Base-by-base conservation (phyloP, 2,329 filamentous ascomycete species). In the Calonectria naviculata region DNA sequence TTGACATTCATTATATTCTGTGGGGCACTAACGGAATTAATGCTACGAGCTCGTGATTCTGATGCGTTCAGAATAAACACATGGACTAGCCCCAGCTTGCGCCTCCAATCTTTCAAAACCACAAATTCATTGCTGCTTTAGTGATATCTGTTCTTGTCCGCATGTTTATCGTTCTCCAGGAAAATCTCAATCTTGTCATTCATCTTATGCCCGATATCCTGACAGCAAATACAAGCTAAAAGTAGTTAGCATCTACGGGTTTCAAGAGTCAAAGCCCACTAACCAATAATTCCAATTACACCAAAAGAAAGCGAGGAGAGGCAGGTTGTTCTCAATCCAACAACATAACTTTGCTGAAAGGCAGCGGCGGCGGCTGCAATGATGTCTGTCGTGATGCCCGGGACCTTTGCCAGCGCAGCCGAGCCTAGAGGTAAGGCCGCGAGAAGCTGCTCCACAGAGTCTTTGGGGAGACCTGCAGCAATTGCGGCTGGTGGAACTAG, bases 151-250 rank as follows among this genome's bases (percentile, higher is more conserved):
- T 80, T 81, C 74, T 77, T 78, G 34, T 80, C 78, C 4, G 79
- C 79, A 47, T 81, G 75, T 52, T 79, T 76, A 44, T 81, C 79
- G 61, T 81, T 81, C 74, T 81, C 81, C 41, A 83, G 71, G 74
- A 78, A 83, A 29, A 82, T 76, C 68, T 83, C 80, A 71, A 82
- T 83, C 79, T 81, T 81, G 74, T 81, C 76, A 72, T 80, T 81
- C 81, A 83, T 83, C 78, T 82, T 82, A 46, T 76, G 73, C 36
- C 75, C 80, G 61, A 82, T 81, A 62, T 82, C 80, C 66, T 81
- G 75, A 70, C 80, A 81, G 61, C 73, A 81, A 24, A 67, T 46
- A 15, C 68, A 68, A 10, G 49, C 64, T 54, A 47, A 8, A 15
- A 10, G 34, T 31, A 6, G 36, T 42, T 19, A 68, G 38, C 28